Evolutionary conservation across 1,284 basidiomycete genomes (phyloP).

Genomic region (Uromyces viciae-fabae): DNA sequence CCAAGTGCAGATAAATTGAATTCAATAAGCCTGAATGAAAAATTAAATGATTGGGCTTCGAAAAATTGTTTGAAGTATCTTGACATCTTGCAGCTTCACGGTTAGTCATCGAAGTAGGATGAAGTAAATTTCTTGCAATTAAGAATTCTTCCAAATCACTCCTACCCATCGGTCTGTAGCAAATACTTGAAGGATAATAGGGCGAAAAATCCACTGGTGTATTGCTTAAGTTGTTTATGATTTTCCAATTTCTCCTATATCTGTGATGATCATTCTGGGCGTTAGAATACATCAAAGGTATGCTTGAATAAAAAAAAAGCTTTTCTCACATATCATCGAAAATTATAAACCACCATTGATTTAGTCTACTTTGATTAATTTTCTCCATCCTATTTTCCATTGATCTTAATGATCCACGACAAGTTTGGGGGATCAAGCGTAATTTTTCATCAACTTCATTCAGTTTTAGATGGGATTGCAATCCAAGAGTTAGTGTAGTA

Average conservation of each 20-base stretch:
- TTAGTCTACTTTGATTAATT: constrained; percentile 46
- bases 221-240: constrained; percentile 59
- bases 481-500: constrained; percentile 3
- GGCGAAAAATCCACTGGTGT: constrained; percentile 67
- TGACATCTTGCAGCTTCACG: constrained; percentile 57
- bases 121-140: constrained; percentile 54
- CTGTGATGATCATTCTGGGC: neutral
- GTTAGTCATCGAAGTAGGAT: constrained; percentile 59
- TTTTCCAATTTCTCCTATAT: constrained; percentile 66
- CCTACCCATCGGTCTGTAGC: constrained; percentile 70
- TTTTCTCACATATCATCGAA: constrained; percentile 61
- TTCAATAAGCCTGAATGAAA: constrained; percentile 71
- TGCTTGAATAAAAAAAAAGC: neutral
- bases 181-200: constrained; percentile 68
- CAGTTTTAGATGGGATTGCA: constrained; percentile 59
- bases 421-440: constrained; percentile 6
- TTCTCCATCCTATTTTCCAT: constrained; percentile 42
- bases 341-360: constrained; percentile 73
- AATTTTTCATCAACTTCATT: constrained; percentile 49
- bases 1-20: constrained; percentile 69
- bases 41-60: constrained; percentile 51
- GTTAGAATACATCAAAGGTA: neutral
- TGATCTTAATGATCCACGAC: constrained; percentile 44
- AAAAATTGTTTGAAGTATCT: neutral
- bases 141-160: constrained; percentile 66